Evolutionary conservation across 257 asterid species (phyloP), one percentile per base, ranked within the genome.

Genomic region (Solanum verrucosum): DNA sequence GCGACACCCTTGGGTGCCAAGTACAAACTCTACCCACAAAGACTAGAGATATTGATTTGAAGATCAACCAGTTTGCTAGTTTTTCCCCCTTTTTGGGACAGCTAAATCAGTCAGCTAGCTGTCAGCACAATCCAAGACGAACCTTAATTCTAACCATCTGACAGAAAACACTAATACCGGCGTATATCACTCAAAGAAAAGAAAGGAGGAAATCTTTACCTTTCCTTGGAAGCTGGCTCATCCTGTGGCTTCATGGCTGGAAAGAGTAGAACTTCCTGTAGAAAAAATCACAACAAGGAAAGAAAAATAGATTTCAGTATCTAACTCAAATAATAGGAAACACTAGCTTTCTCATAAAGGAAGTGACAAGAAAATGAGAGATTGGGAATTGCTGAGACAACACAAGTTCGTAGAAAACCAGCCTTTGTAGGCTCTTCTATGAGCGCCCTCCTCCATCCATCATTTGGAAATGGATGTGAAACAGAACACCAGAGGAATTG

Each of bases 191-290:
- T n/a, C 33, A 44, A 85, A 77, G 70, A 65, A 73, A 42, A 18
- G 60, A 40, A 60, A 29, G 34, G 71, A 84, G 2, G 16, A 42
- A 63, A 71, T 72, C 5, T 25, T n/a, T 90, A 95, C 94, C 95
- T 90, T 85, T 95, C 98, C 87, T 94, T 91, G 73, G 88, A 84
- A 12, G 92, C 34, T 72, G 98, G 94, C 65, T 95, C 98, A 14
- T 93, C 98, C 88, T 95, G 98, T 65, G 98, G 97, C 87, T 94
- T 96, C 99, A 96, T 95, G 31, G 99, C 98, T 10, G 98, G 99
- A 74, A 94, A 96, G 85, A 96, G 96, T 71, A 96, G 86, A 67
- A 96, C 99, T 90, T 95, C 98, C 98, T 96, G 98, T 65, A 87
- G 44, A 81, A 81, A 52, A 44, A 29, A 84, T 73, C n/a, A 73